Evolutionary conservation across 2,329 filamentous ascomycete genomes (phyloP).

Genomic region (Chalaropsis ovoidea): DNA sequence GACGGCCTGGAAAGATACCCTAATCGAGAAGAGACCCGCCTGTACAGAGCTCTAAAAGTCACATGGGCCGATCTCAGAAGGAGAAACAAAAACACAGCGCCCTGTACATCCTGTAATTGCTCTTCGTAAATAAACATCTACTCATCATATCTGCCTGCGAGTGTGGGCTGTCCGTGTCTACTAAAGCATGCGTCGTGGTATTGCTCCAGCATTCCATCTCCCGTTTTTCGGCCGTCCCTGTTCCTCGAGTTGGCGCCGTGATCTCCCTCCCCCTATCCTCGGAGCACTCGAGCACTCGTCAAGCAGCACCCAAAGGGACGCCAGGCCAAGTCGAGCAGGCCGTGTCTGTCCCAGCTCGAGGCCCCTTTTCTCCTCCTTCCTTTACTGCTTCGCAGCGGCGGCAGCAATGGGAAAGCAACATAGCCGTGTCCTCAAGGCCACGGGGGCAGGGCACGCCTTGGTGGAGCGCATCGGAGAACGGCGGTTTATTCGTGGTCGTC

Average conservation of each 20-base stretch:
- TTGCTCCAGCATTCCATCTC: conserved; percentile 10
- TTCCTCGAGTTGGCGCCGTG: not conserved
- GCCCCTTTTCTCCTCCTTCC: no score
- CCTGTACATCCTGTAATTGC: not conserved
- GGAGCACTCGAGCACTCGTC: not conserved
- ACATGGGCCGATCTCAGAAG: no score
- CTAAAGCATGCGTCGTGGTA: conserved; percentile 6
- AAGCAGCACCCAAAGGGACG: not conserved
- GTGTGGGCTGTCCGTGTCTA: not conserved
- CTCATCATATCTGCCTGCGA: not conserved
- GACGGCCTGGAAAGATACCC: no score
- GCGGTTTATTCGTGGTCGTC: not conserved
- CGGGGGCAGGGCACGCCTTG: not conserved
- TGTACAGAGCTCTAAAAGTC: no score
- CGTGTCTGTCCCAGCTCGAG: not conserved
- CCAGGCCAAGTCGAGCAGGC: not conserved
- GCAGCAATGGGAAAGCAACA: not conserved
- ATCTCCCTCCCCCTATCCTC: not conserved
- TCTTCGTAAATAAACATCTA: conserved; percentile 4
- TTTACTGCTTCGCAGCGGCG: not conserved
- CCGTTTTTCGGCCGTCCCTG: conserved; percentile 8
- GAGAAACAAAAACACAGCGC: no score
- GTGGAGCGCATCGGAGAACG: not conserved
- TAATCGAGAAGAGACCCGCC: no score
- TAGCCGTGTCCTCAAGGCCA: not conserved